Conservation (phyloP, 164 flowering plant genomes). For the Nelumbo lutea region DNA sequence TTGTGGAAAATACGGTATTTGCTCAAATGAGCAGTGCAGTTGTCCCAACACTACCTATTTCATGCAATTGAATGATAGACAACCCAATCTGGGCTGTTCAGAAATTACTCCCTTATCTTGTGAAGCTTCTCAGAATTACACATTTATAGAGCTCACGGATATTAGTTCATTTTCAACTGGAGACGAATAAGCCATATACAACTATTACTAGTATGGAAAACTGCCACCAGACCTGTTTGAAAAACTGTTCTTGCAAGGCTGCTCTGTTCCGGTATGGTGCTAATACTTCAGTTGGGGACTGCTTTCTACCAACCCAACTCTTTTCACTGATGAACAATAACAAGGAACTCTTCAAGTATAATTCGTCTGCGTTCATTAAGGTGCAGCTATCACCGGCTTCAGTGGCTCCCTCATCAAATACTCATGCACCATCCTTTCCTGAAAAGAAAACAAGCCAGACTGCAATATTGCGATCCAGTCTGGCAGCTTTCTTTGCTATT, state of each 20-base stretch:
- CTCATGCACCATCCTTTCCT: not conserved
- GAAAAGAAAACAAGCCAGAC: not conserved
- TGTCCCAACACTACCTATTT: constrained; percentile 22
- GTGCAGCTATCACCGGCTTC: constrained; percentile 5
- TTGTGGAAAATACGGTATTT: constrained; percentile 29
- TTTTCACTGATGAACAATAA: constrained; percentile 9
- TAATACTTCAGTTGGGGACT: not conserved
- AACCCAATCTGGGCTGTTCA: constrained; percentile 18
- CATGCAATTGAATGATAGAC: constrained; percentile 8
- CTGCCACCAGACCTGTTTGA: constrained; percentile 24
- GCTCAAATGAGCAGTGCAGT: constrained; percentile 20
- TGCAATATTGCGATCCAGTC: constrained; percentile 4
- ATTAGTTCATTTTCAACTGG: constrained; percentile 15
- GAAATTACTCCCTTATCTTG: constrained; percentile 14
- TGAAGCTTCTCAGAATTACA: constrained; percentile 8
- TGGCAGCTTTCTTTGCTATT: not conserved
- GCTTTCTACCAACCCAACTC: constrained; percentile 15
- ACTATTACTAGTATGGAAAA: not conserved
- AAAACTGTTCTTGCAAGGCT: constrained; percentile 17
- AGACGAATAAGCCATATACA: not conserved
- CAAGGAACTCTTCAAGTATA: not conserved
- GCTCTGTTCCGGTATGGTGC: constrained; percentile 1
- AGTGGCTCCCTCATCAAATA: not conserved
- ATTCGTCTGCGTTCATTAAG: constrained; percentile 18
- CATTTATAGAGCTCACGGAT: constrained; percentile 10